These are phyloP conservation scores for Colletotrichum somersetense DNA, from an alignment of 2,329 filamentous ascomycete genomes.

Conservation along the genomic window DNA sequence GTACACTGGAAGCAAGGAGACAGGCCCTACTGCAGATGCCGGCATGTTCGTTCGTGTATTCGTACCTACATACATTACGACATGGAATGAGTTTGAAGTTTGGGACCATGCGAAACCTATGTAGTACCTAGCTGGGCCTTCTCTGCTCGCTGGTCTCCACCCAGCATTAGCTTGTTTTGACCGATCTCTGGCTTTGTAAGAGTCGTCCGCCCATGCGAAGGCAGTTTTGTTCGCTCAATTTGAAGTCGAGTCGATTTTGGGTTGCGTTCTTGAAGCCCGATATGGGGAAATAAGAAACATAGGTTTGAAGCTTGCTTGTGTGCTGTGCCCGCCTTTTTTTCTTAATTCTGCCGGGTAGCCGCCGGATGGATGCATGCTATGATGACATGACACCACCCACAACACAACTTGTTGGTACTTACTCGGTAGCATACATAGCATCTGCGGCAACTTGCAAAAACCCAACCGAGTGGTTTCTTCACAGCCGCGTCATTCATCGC, in stretches of 20 bases:
- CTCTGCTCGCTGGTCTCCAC: conserved; percentile 21
- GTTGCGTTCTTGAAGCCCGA: conserved; percentile 1
- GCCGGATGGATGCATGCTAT: not conserved
- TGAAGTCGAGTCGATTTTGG: conserved; percentile 14
- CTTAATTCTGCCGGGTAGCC: not conserved
- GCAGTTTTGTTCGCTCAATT: conserved; percentile 7
- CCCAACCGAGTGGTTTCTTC: not conserved
- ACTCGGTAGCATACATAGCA: no score
- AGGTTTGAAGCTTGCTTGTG: conserved; percentile 4
- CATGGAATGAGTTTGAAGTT: not conserved
- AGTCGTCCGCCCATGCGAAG: conserved; percentile 17
- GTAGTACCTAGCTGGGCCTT: conserved; percentile 23
- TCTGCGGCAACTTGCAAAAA: no score
- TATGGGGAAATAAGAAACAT: conserved; percentile 12
- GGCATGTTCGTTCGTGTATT: not conserved
- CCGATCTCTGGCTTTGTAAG: conserved; percentile 34
- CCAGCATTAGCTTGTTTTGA: conserved; percentile 38
- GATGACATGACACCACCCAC: no score
- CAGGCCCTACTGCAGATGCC: no score
- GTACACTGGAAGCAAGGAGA: not conserved
- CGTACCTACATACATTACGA: no score
- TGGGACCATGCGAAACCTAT: not conserved
- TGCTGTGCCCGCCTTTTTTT: not conserved
- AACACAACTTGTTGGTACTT: no score
- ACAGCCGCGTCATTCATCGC: not conserved